Conservation (phyloP, 2,329 filamentous ascomycete species). For the Xylaria sp. region DNA sequence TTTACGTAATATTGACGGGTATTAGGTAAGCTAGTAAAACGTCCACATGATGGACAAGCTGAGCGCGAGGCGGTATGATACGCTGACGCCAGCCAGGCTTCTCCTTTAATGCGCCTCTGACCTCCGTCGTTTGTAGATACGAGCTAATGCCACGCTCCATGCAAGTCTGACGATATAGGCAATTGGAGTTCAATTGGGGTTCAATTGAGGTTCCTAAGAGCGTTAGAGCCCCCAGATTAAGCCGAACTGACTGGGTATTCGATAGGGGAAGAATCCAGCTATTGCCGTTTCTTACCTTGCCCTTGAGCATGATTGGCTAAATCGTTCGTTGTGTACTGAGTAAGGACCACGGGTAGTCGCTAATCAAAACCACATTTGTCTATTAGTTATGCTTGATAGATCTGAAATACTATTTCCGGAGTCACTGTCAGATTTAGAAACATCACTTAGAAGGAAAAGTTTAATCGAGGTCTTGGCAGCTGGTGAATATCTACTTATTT, state of each 20-base stretch:
- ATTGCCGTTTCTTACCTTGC: constrained; percentile 3
- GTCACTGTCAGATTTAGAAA: constrained; percentile 23
- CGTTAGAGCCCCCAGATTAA: constrained; percentile 5
- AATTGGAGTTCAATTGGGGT: too few relatives aligned
- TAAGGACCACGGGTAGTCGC: background rate
- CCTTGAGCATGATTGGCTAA: constrained; percentile 19
- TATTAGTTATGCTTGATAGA: constrained; percentile 23
- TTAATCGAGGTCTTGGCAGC: constrained; percentile 5
- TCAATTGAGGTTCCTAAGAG: constrained; percentile 17
- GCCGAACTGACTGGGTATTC: constrained; percentile 16
- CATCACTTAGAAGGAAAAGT: constrained; percentile 13
- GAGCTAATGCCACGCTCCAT: constrained; percentile 17
- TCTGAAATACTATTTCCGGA: constrained; percentile 22
- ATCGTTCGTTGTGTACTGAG: constrained; percentile 5
- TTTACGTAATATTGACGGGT: constrained; percentile 10
- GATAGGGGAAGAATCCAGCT: constrained; percentile 6
- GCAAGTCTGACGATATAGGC: constrained; percentile 8
- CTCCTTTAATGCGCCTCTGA: constrained; percentile 8
- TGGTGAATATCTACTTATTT: constrained; percentile 22
- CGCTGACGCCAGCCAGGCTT: constrained; percentile 28
- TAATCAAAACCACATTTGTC: constrained; percentile 5
- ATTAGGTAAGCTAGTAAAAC: constrained; percentile 10
- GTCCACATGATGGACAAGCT: constrained; percentile 10
- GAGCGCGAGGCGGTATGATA: constrained; percentile 16
- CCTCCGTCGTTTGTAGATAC: constrained; percentile 18